A percentile compares a stretch with the other conserved stretches of the same genome.
These are phyloP conservation scores for Phyllosticta citriasiana DNA, from an alignment of 2,329 filamentous ascomycete species.

Conservation along the genomic window DNA sequence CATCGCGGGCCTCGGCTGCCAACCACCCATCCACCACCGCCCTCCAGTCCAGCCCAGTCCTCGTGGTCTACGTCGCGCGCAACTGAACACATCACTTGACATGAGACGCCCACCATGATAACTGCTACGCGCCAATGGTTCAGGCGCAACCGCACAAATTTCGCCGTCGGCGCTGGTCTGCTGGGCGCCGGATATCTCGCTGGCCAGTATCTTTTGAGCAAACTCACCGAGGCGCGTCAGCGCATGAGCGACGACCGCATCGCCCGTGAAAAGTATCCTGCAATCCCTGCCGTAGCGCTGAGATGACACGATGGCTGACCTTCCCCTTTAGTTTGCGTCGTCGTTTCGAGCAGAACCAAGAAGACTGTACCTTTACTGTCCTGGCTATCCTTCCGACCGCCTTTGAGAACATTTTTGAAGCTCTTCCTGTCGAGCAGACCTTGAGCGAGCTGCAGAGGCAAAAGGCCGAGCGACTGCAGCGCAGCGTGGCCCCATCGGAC, in stretches of 20 bases:
- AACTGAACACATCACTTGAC: slow-evolving; percentile 9
- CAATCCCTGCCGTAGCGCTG: background rate
- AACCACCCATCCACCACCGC: background rate
- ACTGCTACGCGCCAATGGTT: slow-evolving; percentile 79
- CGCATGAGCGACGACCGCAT: slow-evolving; percentile 95
- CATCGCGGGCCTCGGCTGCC: slow-evolving; percentile 2
- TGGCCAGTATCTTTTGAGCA: slow-evolving; percentile 83
- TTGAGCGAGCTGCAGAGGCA: slow-evolving; percentile 91
- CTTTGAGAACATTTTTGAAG: slow-evolving; percentile 77
- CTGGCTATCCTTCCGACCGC: slow-evolving; percentile 90
- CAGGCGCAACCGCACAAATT: slow-evolving; percentile 77
- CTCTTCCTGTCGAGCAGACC: slow-evolving; percentile 83
- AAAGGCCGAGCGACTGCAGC: slow-evolving; percentile 62
- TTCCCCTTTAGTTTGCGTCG: slow-evolving; percentile 61
- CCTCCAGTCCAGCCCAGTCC: background rate
- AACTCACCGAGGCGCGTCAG: slow-evolving; percentile 87
- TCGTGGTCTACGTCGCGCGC: background rate
- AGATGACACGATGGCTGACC: slow-evolving; percentile 11
- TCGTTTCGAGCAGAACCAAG: slow-evolving; percentile 97
- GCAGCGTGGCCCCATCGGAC: slow-evolving; percentile 48
- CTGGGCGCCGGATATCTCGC: slow-evolving; percentile 85
- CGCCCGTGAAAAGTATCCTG: slow-evolving; percentile 81
- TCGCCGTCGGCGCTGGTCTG: slow-evolving; percentile 80
- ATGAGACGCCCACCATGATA: slow-evolving; percentile 40
- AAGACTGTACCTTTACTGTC: slow-evolving; percentile 96